Evolutionary conservation across 495 filamentous ascomycete genomes (phyloP).

Genomic region (Staphylotrichum tortipilum): DNA sequence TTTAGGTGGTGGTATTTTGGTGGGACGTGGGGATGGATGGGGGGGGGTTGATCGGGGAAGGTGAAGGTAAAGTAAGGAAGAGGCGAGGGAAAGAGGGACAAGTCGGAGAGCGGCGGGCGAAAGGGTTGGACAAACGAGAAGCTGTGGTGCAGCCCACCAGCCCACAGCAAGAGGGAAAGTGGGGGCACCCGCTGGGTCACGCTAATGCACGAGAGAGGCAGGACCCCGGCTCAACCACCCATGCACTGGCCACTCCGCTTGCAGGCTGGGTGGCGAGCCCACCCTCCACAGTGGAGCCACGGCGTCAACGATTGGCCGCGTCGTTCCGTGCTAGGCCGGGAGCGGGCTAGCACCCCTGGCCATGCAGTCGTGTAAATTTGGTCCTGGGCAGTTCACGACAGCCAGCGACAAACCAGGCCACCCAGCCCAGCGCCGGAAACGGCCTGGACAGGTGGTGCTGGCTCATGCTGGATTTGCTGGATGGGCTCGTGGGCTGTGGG

Average conservation of each 20-base stretch:
- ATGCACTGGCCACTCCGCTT: slow-evolving; percentile 26
- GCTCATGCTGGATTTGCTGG: no score
- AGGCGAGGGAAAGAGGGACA: slow-evolving; percentile 29
- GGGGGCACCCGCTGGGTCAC: slow-evolving; percentile 27
- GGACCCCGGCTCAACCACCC: slow-evolving; percentile 26
- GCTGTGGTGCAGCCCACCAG: no score
- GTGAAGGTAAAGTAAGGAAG: slow-evolving; percentile 24
- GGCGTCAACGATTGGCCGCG: slow-evolving; percentile 18
- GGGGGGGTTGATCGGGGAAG: no score
- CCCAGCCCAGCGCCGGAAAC: slow-evolving; percentile 30
- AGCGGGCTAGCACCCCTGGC: slow-evolving; percentile 11
- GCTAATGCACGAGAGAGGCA: slow-evolving; percentile 32
- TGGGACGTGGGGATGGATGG: slow-evolving; percentile 20
- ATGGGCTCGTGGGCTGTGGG: slow-evolving; percentile 8
- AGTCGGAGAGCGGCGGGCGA: slow-evolving; percentile 32
- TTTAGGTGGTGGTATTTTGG: slow-evolving; percentile 19
- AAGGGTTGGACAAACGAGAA: slow-evolving; percentile 27
- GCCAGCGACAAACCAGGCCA: no score
- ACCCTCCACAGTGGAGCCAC: slow-evolving; percentile 16
- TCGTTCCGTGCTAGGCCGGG: slow-evolving; percentile 8
- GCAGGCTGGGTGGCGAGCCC: slow-evolving; percentile 26
- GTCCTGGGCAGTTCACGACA: slow-evolving; percentile 19
- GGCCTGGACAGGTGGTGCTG: slow-evolving; percentile 17
- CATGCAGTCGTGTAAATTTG: slow-evolving; percentile 31
- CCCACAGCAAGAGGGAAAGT: no score